A percentile compares a stretch with the other conserved stretches of the same genome.
Evolutionary conservation across 2,329 filamentous ascomycete species (phyloP).

Genomic region (Fusarium haematococcum): DNA sequence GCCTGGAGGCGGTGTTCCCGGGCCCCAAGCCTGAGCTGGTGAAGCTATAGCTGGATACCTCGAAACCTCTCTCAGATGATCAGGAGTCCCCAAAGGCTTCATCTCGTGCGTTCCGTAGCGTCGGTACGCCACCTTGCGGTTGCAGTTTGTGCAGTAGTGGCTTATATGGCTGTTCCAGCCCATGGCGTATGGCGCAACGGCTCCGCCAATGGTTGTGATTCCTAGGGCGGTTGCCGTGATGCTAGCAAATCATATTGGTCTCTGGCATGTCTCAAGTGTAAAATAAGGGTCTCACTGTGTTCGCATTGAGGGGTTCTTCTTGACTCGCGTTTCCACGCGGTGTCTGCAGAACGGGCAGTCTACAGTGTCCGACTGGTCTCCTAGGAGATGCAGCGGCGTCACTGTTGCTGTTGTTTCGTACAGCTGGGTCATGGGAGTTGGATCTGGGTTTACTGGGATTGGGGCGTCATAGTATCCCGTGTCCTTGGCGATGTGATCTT

Average conservation of each 20-base stretch:
- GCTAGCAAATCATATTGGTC: conserved; percentile 11
- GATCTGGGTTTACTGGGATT: conserved; percentile 33
- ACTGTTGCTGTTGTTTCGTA: conserved; percentile 18
- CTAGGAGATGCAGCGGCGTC: conserved; percentile 36
- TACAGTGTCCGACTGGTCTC: conserved; percentile 37
- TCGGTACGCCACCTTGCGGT: conserved; percentile 34
- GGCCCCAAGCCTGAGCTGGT: background rate
- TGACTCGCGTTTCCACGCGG: conserved; percentile 34
- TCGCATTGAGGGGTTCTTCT: conserved; percentile 32
- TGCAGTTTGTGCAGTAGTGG: conserved; percentile 41
- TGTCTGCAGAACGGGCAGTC: conserved; percentile 41
- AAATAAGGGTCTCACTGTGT: conserved; percentile 33
- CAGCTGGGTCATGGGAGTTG: conserved; percentile 10
- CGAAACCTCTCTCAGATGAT: conserved; percentile 35
- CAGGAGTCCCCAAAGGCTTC: conserved; percentile 36
- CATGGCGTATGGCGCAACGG: conserved; percentile 34
- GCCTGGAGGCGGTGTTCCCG: background rate
- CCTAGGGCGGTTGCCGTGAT: conserved; percentile 33
- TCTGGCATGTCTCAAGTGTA: fast-evolving
- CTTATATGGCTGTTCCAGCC: conserved; percentile 33
- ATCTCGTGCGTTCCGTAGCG: conserved; percentile 23
- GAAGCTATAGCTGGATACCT: conserved; percentile 17
- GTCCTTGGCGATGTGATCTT: background rate
- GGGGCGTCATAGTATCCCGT: conserved; percentile 23
- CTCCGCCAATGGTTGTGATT: conserved; percentile 35